Evolutionary conservation across 768 basidiomycete species (phyloP).

Genomic region (Mycena leptocephala): DNA sequence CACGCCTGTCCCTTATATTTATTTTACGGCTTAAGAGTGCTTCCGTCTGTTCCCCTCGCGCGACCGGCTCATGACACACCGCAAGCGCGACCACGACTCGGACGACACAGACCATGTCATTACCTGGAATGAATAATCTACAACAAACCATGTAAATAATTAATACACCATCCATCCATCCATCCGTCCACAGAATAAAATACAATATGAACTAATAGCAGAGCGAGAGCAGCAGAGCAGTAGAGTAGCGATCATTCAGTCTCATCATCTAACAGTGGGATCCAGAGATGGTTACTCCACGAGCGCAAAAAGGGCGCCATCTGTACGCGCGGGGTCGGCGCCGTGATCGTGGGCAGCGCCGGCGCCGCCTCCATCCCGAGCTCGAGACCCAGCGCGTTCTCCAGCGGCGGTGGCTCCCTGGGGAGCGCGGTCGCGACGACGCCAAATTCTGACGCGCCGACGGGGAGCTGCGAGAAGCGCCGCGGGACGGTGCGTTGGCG

Average conservation of each 20-base stretch:
- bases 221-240: conserved; percentile 5
- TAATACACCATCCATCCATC: conserved; percentile 27
- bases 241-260: background rate
- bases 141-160: conserved; percentile 4
- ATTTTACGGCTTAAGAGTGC: conserved; percentile 62
- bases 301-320: conserved; percentile 20
- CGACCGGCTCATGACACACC: conserved; percentile 79
- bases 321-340: conserved; percentile 36
- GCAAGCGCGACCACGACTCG: conserved; percentile 82
- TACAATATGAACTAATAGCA: conserved; percentile 27
- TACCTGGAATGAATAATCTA: conserved; percentile 78
- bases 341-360: conserved; percentile 20
- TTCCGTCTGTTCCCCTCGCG: conserved; percentile 80
- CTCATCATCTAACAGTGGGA: background rate
- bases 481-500: conserved; percentile 11
- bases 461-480: conserved; percentile 24
- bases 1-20: background rate
- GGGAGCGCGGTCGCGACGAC: background rate
- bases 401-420: conserved; percentile 3
- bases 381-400: conserved; percentile 33
- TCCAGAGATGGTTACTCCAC: conserved; percentile 15
- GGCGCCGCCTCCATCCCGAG: conserved; percentile 21
- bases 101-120: conserved; percentile 72
- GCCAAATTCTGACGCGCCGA: conserved; percentile 7
- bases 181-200: conserved; percentile 11